Conservation (phyloP, 108 stramenopile genomes). For the Cyclostephanos tholiformis region DNA sequence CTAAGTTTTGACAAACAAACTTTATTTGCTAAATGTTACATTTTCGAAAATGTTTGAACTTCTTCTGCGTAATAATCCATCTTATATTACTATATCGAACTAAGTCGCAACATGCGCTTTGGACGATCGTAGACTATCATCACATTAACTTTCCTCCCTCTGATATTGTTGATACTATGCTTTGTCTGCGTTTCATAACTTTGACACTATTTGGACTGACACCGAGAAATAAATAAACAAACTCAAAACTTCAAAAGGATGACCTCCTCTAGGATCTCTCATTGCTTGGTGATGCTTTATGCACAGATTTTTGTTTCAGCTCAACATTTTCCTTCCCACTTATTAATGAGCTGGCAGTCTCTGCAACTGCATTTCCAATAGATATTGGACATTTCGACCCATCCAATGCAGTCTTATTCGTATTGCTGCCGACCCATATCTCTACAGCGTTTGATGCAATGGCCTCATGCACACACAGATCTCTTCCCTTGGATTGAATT, state of each 20-base stretch:
- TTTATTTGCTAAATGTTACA: too few species aligned
- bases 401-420: constrained; percentile 30
- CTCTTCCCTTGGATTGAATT: constrained; percentile 74
- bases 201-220: too few species aligned
- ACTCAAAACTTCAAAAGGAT: background rate
- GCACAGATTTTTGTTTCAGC: constrained; percentile 8
- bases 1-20: too few species aligned
- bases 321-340: constrained; percentile 3
- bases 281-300: background rate
- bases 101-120: too few species aligned
- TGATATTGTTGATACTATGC: too few species aligned
- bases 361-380: constrained; percentile 24
- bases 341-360: constrained; percentile 7
- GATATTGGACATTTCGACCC: constrained; percentile 43
- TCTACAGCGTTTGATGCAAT: constrained; percentile 39
- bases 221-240: background rate
- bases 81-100: too few species aligned
- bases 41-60: too few species aligned
- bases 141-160: too few species aligned
- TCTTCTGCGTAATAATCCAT: too few species aligned
- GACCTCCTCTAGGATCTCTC: background rate
- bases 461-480: constrained; percentile 83
- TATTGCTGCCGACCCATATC: constrained; percentile 28
- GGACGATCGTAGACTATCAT: background rate
- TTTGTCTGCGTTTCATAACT: too few species aligned